These are phyloP conservation scores for Leccinum fallax DNA, from an alignment of 1,284 basidiomycete species.

Conservation along the genomic window DNA sequence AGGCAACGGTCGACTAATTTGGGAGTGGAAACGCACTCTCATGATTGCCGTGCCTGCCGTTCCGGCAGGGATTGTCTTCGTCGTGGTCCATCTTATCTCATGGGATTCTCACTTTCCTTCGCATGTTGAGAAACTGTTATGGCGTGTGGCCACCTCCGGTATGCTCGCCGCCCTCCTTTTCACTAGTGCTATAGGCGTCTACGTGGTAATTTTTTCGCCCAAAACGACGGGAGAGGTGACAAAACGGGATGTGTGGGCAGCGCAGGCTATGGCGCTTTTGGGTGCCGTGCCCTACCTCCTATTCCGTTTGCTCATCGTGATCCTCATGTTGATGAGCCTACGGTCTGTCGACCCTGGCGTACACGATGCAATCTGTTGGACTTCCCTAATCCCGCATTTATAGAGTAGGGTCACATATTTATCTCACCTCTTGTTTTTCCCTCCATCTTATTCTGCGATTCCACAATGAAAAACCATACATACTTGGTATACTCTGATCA, in stretches of 20 bases:
- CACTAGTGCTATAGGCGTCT: neutral
- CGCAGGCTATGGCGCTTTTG: neutral
- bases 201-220: neutral
- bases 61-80: neutral
- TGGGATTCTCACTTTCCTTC: neutral
- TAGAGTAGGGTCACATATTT: neutral
- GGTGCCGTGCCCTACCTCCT: neutral
- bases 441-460: too few species aligned
- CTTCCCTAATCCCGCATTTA: neutral
- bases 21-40: neutral
- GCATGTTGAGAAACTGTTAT: neutral
- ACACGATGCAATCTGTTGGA: neutral
- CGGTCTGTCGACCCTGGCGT: conserved; percentile 1
- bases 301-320: neutral
- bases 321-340: neutral
- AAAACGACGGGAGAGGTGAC: neutral
- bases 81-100: neutral
- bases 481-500: too few species aligned
- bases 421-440: too few species aligned
- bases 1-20: neutral
- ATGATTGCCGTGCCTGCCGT: neutral
- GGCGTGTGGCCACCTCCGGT: neutral
- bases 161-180: neutral
- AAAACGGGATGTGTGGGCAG: neutral
- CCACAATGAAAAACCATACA: too few species aligned